Evolutionary conservation across 495 filamentous ascomycete species (phyloP).

Genomic region (Penicillium angulare): DNA sequence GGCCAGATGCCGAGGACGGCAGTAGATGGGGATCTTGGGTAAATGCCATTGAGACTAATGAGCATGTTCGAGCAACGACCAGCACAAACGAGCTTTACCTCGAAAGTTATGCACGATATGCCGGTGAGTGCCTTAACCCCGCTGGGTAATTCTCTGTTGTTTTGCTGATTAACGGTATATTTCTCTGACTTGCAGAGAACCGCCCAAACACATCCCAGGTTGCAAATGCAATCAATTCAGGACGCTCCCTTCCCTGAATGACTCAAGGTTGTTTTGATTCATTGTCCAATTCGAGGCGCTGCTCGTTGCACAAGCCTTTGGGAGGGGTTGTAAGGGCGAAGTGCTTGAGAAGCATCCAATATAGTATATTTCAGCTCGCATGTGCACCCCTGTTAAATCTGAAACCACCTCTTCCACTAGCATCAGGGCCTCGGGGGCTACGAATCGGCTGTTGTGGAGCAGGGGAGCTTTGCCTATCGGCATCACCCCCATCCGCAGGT

Average conservation of each 20-base stretch:
- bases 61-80: conserved; percentile 73
- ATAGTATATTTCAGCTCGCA: conserved; percentile 27
- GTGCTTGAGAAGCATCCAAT: background rate
- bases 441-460: conserved; percentile 60
- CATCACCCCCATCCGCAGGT: conserved; percentile 35
- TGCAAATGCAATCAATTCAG: conserved; percentile 58
- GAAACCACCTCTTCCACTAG: conserved; percentile 71
- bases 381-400: conserved; percentile 55
- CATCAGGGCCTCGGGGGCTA: conserved; percentile 71
- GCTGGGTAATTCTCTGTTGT: too few relatives aligned
- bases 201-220: conserved; percentile 59
- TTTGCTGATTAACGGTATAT: too few relatives aligned
- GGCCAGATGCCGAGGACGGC: conserved; percentile 68
- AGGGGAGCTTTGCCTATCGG: conserved; percentile 35
- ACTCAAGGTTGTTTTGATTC: too few relatives aligned
- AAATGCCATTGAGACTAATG: conserved; percentile 73
- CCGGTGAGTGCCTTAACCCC: conserved; percentile 44
- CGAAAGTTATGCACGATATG: conserved; percentile 68
- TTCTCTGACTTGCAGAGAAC: conserved; percentile 42
- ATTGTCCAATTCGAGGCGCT: too few relatives aligned
- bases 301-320: background rate
- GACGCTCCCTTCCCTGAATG: conserved; percentile 50
- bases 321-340: background rate
- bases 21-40: conserved; percentile 77
- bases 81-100: conserved; percentile 72